phyloP scores from a whole-genome alignment of 2,329 filamentous ascomycete genomes.

The Pestalotiopsis sp. region DNA sequence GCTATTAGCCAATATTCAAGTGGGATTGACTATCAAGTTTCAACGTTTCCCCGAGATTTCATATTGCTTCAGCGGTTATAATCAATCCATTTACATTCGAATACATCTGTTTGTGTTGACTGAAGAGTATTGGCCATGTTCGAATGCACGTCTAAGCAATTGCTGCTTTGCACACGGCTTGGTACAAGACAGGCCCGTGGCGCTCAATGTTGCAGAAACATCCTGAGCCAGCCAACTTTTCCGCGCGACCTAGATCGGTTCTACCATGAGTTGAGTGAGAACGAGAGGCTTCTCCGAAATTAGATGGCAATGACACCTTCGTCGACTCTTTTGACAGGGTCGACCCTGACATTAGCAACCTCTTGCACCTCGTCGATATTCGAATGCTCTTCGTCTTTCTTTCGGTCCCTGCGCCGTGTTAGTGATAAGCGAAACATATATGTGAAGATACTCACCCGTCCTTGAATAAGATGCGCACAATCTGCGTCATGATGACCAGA shows the following conservation, averaged over 20 bases:
- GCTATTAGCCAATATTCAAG: no score
- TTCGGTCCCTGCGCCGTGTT: neutral
- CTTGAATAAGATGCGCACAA: conserved; percentile 5
- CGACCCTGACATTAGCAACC: neutral
- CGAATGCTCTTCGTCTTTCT: neutral
- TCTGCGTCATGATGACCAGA: conserved; percentile 10
- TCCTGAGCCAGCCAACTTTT: neutral
- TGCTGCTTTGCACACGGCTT: neutral
- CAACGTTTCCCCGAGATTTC: no score
- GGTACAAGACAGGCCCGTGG: neutral
- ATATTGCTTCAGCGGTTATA: no score
- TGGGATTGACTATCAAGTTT: no score
- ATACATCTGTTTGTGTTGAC: no score
- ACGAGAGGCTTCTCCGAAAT: neutral
- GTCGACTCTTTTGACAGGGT: neutral
- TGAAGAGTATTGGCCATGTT: no score
- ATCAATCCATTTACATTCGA: no score
- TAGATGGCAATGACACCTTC: neutral
- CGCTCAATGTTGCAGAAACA: neutral
- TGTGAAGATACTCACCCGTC: neutral
- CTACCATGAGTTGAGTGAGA: no score
- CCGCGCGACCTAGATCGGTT: no score
- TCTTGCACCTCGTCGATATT: neutral
- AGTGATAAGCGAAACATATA: neutral
- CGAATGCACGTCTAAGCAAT: no score